A percentile compares a stretch with the other conserved stretches of the same genome.
These are phyloP conservation scores for Auricularia auricula-judae DNA, from an alignment of 768 basidiomycete genomes.

Conservation along the genomic window DNA sequence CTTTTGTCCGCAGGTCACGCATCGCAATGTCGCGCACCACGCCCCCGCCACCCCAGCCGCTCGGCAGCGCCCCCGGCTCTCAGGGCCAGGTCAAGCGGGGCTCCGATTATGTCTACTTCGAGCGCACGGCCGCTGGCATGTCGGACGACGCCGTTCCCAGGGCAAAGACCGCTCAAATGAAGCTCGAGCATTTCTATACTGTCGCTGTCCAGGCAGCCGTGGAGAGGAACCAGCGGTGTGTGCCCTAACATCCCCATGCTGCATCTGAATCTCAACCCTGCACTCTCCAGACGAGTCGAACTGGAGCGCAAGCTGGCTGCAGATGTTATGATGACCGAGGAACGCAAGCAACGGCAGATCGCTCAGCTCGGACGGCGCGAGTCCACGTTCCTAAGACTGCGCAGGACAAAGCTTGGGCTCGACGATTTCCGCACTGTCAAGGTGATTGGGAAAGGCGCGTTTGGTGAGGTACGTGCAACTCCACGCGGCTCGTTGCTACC, in stretches of 20 bases:
- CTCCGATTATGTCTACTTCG: slow-evolving; percentile 87
- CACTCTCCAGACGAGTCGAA: slow-evolving; percentile 60
- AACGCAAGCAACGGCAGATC: slow-evolving; percentile 77
- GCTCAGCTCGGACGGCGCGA: slow-evolving; percentile 80
- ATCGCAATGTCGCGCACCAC: neutral
- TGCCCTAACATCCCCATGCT: neutral
- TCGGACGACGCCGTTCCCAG: slow-evolving; percentile 72
- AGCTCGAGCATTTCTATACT: slow-evolving; percentile 95
- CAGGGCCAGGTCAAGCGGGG: slow-evolving; percentile 1
- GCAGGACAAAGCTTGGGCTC: slow-evolving; percentile 81
- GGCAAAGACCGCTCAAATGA: slow-evolving; percentile 86
- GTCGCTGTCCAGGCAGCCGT: slow-evolving; percentile 93
- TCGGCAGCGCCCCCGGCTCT: neutral
- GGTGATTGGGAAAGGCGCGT: slow-evolving; percentile 98
- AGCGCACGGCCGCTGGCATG: slow-evolving; percentile 64
- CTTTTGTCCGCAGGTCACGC: too few relatives aligned
- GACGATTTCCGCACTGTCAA: slow-evolving; percentile 95
- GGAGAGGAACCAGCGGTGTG: slow-evolving; percentile 80
- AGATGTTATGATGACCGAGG: slow-evolving; percentile 63
- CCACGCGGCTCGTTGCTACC: neutral
- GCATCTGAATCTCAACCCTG: neutral
- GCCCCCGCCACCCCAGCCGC: neutral
- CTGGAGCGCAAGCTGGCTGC: slow-evolving; percentile 68
- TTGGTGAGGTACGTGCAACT: slow-evolving; percentile 67
- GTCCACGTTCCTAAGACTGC: slow-evolving; percentile 75